phyloP scores from a whole-genome alignment of 495 filamentous ascomycete genomes.

The Aspergillus conjunctus region DNA sequence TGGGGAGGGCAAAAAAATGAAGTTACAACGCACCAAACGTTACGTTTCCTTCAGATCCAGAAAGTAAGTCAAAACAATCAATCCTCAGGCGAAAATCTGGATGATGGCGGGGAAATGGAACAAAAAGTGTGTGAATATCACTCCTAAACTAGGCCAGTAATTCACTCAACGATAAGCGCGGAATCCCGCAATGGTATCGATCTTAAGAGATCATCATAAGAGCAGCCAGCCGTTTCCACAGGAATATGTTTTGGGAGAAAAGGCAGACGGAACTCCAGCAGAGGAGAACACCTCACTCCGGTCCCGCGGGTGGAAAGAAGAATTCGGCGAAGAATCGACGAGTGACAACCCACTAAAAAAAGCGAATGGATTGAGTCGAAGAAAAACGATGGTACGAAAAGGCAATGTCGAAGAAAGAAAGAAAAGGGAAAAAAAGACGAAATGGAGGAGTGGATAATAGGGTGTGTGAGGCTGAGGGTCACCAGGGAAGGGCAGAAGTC shows the following conservation, averaged over 20 bases:
- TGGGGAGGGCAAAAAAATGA: constrained; percentile 5
- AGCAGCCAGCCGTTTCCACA: constrained; percentile 9
- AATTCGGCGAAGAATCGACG: constrained; percentile 3
- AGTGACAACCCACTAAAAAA: constrained; percentile 2
- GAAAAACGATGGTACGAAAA: constrained; percentile 2
- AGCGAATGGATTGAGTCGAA: constrained; percentile 9
- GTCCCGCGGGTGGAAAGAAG: constrained; percentile 11
- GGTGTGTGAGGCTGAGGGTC: constrained; percentile 20
- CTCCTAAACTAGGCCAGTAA: not conserved
- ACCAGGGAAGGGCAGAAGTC: constrained; percentile 19
- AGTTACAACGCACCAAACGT: not conserved
- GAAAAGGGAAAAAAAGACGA: constrained; percentile 5
- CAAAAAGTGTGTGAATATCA: not conserved
- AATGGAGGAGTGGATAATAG: not conserved
- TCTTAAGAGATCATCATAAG: constrained; percentile 27
- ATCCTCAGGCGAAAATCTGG: not conserved
- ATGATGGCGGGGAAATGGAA: not conserved
- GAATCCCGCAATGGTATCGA: constrained; percentile 19
- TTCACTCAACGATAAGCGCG: constrained; percentile 20
- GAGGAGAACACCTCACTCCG: constrained; percentile 17
- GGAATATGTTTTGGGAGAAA: constrained; percentile 6
- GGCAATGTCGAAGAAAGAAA: constrained; percentile 9
- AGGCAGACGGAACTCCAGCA: constrained; percentile 6
- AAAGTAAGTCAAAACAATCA: not conserved
- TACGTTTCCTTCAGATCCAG: not conserved